A percentile compares a stretch with the other conserved stretches of the same genome.
phyloP scores from a whole-genome alignment of 495 filamentous ascomycete genomes.

The Penicillium paxilli region DNA sequence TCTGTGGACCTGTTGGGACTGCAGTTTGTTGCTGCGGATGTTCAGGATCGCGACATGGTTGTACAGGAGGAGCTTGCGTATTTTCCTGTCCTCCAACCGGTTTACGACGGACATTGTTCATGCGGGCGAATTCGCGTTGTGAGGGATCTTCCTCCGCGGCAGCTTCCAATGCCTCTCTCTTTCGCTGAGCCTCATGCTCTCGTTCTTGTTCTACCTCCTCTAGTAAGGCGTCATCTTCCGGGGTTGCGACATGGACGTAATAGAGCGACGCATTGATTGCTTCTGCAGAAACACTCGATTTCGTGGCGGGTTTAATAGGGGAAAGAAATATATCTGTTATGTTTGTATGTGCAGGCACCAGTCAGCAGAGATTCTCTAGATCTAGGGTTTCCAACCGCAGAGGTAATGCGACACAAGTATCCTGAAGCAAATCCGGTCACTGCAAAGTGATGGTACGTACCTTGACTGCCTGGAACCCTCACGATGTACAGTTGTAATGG shows the following conservation, averaged over 20 bases:
- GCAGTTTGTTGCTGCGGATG: constrained; percentile 15
- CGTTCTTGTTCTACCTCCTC: constrained; percentile 43
- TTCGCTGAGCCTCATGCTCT: constrained; percentile 45
- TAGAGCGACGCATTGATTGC: constrained; percentile 89
- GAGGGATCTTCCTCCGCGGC: constrained; percentile 22
- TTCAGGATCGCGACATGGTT: constrained; percentile 2
- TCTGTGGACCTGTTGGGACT: constrained; percentile 15
- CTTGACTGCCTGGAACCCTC: constrained; percentile 85
- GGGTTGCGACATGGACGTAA: constrained; percentile 78
- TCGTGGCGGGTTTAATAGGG: constrained; percentile 79
- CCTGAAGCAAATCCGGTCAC: not conserved
- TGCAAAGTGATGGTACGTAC: constrained; percentile 46
- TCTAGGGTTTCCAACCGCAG: not conserved
- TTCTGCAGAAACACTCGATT: constrained; percentile 77
- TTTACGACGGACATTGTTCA: constrained; percentile 47
- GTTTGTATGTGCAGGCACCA: not conserved
- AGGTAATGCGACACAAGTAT: not conserved
- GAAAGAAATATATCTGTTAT: constrained; percentile 86
- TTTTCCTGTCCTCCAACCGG: constrained; percentile 29
- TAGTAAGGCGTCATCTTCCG: constrained; percentile 56
- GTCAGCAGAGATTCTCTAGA: constrained; percentile 17
- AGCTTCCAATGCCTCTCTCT: constrained; percentile 36
- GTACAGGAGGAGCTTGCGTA: not conserved
- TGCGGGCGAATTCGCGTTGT: constrained; percentile 30
- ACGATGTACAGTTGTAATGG: constrained; percentile 87